Percentiles rank a stretch among this genome's conserved stretches.
These are phyloP conservation scores for Gypsophila paniculata DNA, from an alignment of 179 eudicot species.

Conservation along the genomic window DNA sequence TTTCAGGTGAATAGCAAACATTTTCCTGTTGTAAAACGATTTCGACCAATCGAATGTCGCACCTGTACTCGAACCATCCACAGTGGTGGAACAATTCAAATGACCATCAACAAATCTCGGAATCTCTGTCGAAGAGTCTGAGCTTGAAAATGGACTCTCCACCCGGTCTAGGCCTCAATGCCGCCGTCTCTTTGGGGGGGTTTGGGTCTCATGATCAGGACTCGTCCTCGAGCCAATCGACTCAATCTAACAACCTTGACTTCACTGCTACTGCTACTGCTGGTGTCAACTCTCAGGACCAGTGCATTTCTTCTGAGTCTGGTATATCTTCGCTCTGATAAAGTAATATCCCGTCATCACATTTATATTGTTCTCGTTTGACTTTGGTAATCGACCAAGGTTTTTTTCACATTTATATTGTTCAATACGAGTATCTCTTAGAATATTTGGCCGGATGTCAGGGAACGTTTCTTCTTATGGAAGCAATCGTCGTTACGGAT, in stretches of 20 bases:
- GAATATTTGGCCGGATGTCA: too few relatives aligned
- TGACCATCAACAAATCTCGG: conserved; percentile 30
- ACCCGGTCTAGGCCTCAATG: conserved; percentile 27
- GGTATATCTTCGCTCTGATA: conserved; percentile 33
- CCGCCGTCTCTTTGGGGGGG: conserved; percentile 27
- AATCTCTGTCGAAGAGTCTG: conserved; percentile 32
- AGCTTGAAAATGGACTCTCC: conserved; percentile 39
- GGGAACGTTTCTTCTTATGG: too few relatives aligned
- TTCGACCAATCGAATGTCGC: conserved; percentile 29
- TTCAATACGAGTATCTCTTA: too few relatives aligned
- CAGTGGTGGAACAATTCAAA: conserved; percentile 32
- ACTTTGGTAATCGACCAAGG: background rate
- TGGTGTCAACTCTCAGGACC: conserved; percentile 54
- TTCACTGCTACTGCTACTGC: conserved; percentile 36
- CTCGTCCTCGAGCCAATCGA: conserved; percentile 43
- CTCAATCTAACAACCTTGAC: conserved; percentile 46
- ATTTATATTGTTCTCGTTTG: too few relatives aligned
- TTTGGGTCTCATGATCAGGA: conserved; percentile 36
- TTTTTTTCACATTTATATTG: too few relatives aligned
- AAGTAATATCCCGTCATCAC: too few relatives aligned
- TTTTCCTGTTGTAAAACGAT: background rate
- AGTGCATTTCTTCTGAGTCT: conserved; percentile 60
- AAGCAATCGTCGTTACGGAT: too few relatives aligned
- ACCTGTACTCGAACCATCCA: conserved; percentile 29
- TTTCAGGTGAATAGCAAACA: background rate